These are phyloP conservation scores for Lithocarpus polystachyus DNA, from an alignment of 306 rosid genomes.

Conservation along the genomic window DNA sequence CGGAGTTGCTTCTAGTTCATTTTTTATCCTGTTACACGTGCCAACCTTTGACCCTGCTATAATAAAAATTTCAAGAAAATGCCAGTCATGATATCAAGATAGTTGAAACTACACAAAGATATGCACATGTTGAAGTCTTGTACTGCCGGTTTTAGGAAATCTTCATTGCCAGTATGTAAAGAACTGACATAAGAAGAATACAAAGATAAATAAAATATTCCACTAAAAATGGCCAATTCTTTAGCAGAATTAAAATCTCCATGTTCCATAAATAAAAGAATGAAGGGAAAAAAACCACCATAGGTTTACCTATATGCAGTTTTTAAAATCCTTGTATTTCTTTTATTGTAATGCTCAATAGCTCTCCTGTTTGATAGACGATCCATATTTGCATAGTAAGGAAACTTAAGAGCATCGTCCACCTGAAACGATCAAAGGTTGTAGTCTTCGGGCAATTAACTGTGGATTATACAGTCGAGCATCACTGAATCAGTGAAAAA, in stretches of 20 bases:
- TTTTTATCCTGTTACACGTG: background rate
- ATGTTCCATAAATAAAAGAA: background rate
- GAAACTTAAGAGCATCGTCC: slow-evolving; percentile 54
- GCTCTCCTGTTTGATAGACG: slow-evolving; percentile 61
- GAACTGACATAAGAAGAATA: slow-evolving; percentile 39
- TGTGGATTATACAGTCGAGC: background rate
- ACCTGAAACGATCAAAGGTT: slow-evolving; percentile 41
- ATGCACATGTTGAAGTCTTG: slow-evolving; percentile 71
- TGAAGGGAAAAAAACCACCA: background rate
- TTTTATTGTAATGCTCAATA: slow-evolving; percentile 47
- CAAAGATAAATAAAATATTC: background rate
- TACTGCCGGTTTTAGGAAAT: slow-evolving; percentile 62
- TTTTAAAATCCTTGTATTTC: slow-evolving; percentile 61
- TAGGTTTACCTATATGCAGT: slow-evolving; percentile 55
- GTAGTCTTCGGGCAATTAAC: slow-evolving; percentile 3
- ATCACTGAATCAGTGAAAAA: background rate
- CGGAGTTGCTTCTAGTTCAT: background rate
- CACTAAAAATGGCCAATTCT: background rate
- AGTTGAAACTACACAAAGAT: background rate
- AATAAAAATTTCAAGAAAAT: background rate
- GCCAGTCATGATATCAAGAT: background rate
- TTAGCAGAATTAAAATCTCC: background rate
- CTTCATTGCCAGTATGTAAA: slow-evolving; percentile 53
- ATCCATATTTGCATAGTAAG: slow-evolving; percentile 52
- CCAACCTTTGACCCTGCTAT: background rate